Conservation (phyloP, 805 yeast genomes). For the Phaffomyces antillensis region DNA sequence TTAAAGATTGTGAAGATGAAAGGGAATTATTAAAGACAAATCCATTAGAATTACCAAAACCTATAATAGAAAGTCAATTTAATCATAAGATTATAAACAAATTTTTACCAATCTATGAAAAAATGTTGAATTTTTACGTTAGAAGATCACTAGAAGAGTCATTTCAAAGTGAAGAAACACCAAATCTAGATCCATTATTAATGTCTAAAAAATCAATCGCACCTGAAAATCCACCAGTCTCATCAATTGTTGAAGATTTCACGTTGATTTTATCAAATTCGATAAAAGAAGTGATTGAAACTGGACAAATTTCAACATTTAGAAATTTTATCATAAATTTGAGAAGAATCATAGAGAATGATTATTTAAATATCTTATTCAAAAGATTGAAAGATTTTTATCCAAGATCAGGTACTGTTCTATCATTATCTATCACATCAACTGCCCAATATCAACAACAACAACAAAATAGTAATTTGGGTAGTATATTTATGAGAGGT, state of each 20-base stretch:
- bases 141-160: constrained; percentile 79
- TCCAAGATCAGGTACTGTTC: constrained; percentile 31
- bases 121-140: constrained; percentile 57
- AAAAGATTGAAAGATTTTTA: constrained; percentile 38
- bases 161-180: constrained; percentile 69
- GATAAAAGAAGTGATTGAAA: constrained; percentile 56
- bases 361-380: constrained; percentile 50
- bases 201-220: constrained; percentile 18
- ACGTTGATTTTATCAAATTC: constrained; percentile 65
- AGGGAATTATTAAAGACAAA: background rate
- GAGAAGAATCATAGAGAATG: constrained; percentile 55
- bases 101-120: constrained; percentile 57
- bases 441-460: constrained; percentile 9
- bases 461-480: constrained; percentile 17
- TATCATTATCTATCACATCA: constrained; percentile 14
- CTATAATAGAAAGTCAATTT: constrained; percentile 48
- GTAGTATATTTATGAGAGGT: constrained; percentile 34
- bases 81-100: constrained; percentile 45
- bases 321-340: constrained; percentile 48
- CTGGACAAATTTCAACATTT: constrained; percentile 57
- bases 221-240: constrained; percentile 59
- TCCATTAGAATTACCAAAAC: constrained; percentile 39
- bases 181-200: constrained; percentile 39
- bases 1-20: background rate
- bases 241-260: constrained; percentile 84